Evolutionary conservation across 2,329 filamentous ascomycete species (phyloP), one percentile per base, ranked within the genome.

Genomic region (Fusarium nodosum): DNA sequence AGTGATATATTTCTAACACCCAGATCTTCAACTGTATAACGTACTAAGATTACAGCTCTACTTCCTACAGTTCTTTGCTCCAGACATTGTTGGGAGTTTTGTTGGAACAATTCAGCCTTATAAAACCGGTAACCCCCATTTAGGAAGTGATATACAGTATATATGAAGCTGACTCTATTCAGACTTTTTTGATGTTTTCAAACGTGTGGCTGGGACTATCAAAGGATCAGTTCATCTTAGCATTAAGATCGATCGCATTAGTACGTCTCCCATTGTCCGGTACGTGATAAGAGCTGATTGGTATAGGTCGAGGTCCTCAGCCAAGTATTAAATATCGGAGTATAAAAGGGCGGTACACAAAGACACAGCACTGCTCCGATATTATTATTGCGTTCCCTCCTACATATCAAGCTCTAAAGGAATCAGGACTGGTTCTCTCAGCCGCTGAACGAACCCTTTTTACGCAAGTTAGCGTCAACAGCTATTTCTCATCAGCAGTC

Each of bases 401-500:
- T 0, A 56, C 42, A 7, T 39, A 3, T 1, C 4, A 48, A 5
- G 53, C 42, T n/a, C 42, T 56, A 0, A 39, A 31, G 10, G 16
- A 48, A 10, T 56, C 42, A 0, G 53, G 53, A 8, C 6, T 56
- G 3, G 8, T 3, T 1, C 33, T 56, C 4, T 48, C 53, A 3
- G 5, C 15, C 1, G 15, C 53, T 3, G 53, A 56, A 13, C 11
- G 12, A 12, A 24, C 0, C 15, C 42, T 56, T 2, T 56, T 56
- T 30, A 8, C 53, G 4, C 42, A 48, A 24, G 53, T 56, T 1
- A n/a, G 15, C 5, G 53, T 56, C 5, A 56, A 56, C 3, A 10
- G 42, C 8, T 56, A 56, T 22, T 56, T 56, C 15, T 48, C 53
- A 12, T 56, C 53, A 39, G 53, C 53, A 5, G 53, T 56, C 1